phyloP scores from a whole-genome alignment of 257 asterid species.

The Solanum paucissectum region DNA sequence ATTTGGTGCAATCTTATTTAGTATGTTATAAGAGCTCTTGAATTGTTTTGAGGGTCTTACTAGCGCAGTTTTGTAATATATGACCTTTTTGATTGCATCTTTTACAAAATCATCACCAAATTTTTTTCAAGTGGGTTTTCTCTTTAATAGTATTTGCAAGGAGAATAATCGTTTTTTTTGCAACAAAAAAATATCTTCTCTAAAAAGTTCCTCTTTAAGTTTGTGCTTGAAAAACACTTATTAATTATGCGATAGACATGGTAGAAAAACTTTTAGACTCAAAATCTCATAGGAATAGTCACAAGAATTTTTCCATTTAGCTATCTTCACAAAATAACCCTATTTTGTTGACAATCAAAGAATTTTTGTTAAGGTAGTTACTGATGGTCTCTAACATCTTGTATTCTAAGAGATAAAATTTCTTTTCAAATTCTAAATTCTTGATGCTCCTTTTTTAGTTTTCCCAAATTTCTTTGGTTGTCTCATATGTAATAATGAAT shows the following conservation, averaged over 20 bases:
- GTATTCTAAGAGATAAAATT: neutral
- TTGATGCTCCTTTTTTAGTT: neutral
- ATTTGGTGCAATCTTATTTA: neutral
- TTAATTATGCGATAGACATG: neutral
- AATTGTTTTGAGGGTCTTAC: neutral
- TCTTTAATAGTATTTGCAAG: too few relatives aligned
- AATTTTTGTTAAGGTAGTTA: neutral
- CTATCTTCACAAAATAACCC: neutral
- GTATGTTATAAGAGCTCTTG: neutral
- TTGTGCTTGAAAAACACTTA: neutral
- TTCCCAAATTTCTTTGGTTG: neutral
- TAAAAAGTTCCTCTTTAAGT: neutral
- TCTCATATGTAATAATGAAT: neutral
- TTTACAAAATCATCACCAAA: neutral
- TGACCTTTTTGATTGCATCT: neutral
- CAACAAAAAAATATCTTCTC: neutral
- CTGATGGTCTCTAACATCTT: neutral
- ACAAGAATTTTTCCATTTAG: neutral
- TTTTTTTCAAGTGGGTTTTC: neutral
- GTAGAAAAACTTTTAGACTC: neutral
- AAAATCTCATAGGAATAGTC: neutral
- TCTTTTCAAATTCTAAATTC: neutral
- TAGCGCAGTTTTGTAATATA: neutral
- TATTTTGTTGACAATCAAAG: neutral
- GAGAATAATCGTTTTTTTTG: neutral